Conservation (phyloP, 441 rosid genomes). For the Raphanus hybrid region DNA sequence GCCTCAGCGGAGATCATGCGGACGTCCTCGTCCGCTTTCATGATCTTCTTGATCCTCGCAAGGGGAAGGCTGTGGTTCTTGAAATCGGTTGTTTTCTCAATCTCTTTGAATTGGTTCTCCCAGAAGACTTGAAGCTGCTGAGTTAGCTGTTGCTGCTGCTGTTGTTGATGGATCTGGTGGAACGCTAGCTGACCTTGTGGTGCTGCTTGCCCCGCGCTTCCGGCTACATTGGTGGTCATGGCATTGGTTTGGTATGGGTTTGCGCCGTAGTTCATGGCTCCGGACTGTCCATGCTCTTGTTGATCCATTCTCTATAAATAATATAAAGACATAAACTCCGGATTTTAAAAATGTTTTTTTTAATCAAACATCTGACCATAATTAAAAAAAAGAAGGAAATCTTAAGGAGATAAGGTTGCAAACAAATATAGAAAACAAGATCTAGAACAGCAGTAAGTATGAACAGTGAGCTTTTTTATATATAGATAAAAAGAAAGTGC, state of each 20-base stretch:
- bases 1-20: conserved; percentile 96
- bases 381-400: neutral
- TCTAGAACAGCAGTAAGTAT: conserved; percentile 16
- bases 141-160: conserved; percentile 82
- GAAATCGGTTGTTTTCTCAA: conserved; percentile 77
- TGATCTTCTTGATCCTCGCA: conserved; percentile 90
- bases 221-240: conserved; percentile 53
- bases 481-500: neutral
- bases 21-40: conserved; percentile 93
- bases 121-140: conserved; percentile 82
- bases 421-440: neutral
- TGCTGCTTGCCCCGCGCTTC: conserved; percentile 58
- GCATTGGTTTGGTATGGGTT: conserved; percentile 70
- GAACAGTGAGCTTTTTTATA: neutral
- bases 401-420: conserved; percentile 16
- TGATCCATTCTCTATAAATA: conserved; percentile 65
- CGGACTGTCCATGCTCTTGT: conserved; percentile 81
- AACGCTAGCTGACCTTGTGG: conserved; percentile 82
- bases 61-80: conserved; percentile 88
- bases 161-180: conserved; percentile 76
- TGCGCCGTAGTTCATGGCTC: conserved; percentile 62
- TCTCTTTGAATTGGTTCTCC: conserved; percentile 74
- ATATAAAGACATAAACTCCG: neutral
- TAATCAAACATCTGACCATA: neutral
- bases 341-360: neutral